phyloP scores from a whole-genome alignment of 768 basidiomycete genomes.

The Boletus rubropictus region DNA sequence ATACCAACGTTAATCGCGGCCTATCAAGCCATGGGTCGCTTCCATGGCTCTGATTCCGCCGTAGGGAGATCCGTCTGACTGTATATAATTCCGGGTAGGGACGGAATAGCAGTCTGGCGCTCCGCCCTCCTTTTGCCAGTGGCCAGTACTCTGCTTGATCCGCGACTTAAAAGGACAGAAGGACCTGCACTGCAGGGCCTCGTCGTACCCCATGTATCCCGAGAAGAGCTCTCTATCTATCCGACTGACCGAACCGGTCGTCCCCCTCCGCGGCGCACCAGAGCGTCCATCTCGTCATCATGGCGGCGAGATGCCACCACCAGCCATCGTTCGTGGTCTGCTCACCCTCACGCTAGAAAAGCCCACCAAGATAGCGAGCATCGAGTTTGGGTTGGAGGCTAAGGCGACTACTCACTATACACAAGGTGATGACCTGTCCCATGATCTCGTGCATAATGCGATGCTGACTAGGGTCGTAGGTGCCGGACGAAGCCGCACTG shows the following conservation, averaged over 20 bases:
- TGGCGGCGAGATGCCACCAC: conserved; percentile 40
- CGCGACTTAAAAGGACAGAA: neutral
- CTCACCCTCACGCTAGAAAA: conserved; percentile 62
- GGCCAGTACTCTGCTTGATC: neutral
- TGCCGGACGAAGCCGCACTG: conserved; percentile 66
- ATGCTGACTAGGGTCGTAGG: conserved; percentile 26
- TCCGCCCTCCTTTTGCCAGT: neutral
- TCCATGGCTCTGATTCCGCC: no score
- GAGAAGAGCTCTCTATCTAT: conserved; percentile 46
- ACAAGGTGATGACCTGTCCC: conserved; percentile 55
- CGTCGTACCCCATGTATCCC: conserved; percentile 7
- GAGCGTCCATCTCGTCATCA: conserved; percentile 31
- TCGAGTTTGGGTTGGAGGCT: conserved; percentile 75
- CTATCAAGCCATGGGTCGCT: no score
- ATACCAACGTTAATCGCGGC: no score
- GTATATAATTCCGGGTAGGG: no score
- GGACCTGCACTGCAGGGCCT: neutral
- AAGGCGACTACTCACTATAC: conserved; percentile 72
- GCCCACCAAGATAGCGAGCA: conserved; percentile 79
- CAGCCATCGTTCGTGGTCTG: conserved; percentile 60
- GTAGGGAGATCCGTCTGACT: conserved; percentile 5
- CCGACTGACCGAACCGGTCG: conserved; percentile 66
- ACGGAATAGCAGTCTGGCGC: neutral
- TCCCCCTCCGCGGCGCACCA: conserved; percentile 49
- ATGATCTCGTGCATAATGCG: neutral